phyloP scores from a whole-genome alignment of 352 stramenopile genomes.

The Phytophthora tubulina region DNA sequence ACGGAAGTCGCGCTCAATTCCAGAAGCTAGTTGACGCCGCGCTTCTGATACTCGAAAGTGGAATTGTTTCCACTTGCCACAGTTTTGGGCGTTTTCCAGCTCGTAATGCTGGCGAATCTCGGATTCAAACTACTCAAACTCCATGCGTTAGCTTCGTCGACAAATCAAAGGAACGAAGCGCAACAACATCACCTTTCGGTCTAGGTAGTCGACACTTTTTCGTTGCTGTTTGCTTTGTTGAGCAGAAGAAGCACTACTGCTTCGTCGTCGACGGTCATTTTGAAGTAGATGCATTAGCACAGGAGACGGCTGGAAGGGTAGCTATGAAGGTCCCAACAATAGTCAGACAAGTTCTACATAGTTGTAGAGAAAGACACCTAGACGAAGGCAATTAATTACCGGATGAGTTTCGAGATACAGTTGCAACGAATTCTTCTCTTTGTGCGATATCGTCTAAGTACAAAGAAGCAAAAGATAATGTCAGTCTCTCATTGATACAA shows the following conservation, averaged over 20 bases:
- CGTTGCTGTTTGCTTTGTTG: conserved; percentile 34
- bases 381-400: conserved; percentile 21
- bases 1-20: conserved; percentile 45
- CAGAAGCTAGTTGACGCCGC: conserved; percentile 29
- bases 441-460: conserved; percentile 25
- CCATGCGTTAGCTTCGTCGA: background rate
- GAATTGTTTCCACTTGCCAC: conserved; percentile 61
- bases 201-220: conserved; percentile 60
- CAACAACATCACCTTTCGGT: conserved; percentile 52
- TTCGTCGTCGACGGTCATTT: conserved; percentile 39
- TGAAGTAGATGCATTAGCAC: conserved; percentile 59
- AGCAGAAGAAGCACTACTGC: conserved; percentile 11
- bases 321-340: conserved; percentile 25
- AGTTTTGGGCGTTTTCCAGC: conserved; percentile 57
- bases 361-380: background rate
- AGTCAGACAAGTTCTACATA: conserved; percentile 1
- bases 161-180: background rate
- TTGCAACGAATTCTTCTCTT: conserved; percentile 54
- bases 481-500: background rate
- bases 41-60: conserved; percentile 44
- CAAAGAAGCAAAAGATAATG: background rate
- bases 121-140: conserved; percentile 52
- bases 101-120: conserved; percentile 72
- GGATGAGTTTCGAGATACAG: conserved; percentile 60
- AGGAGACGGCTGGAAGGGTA: conserved; percentile 64